Evolutionary conservation across 192 early-diverging fungal species (phyloP).

Genomic region (Backusella tuberculispora): DNA sequence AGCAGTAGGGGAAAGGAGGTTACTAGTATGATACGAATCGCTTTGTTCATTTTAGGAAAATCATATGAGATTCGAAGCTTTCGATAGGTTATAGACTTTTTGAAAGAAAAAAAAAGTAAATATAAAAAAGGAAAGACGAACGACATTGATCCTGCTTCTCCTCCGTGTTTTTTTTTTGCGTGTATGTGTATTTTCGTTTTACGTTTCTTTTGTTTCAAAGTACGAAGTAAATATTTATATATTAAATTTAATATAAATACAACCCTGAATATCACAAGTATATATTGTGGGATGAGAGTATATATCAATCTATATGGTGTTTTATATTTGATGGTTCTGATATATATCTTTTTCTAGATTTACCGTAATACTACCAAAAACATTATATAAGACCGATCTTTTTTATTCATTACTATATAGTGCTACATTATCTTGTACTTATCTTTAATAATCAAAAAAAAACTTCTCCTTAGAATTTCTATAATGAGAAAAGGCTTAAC

Average conservation of each 20-base stretch:
- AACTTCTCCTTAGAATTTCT: background rate
- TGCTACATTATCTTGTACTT: background rate
- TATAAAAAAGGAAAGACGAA: background rate
- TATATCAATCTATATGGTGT: background rate
- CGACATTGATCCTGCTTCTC: background rate
- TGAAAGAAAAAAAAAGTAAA: background rate
- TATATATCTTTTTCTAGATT: background rate
- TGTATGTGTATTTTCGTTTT: background rate
- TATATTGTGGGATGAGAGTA: background rate
- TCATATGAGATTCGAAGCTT: background rate
- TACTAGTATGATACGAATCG: background rate
- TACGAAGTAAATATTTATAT: background rate
- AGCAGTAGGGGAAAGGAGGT: background rate
- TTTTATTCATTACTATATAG: background rate
- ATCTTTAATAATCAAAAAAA: background rate
- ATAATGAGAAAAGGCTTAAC: background rate
- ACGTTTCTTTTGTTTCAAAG: background rate
- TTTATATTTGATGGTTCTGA: background rate
- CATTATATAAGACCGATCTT: background rate
- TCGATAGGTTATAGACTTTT: background rate
- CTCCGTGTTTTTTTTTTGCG: background rate
- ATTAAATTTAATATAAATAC: conserved; percentile 10
- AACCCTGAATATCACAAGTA: background rate
- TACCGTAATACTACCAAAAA: background rate
- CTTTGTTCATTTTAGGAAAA: background rate